A percentile compares a stretch with the other conserved stretches of the same genome.
Conservation (phyloP, 768 basidiomycete genomes). For the Boletellus emodensis region DNA sequence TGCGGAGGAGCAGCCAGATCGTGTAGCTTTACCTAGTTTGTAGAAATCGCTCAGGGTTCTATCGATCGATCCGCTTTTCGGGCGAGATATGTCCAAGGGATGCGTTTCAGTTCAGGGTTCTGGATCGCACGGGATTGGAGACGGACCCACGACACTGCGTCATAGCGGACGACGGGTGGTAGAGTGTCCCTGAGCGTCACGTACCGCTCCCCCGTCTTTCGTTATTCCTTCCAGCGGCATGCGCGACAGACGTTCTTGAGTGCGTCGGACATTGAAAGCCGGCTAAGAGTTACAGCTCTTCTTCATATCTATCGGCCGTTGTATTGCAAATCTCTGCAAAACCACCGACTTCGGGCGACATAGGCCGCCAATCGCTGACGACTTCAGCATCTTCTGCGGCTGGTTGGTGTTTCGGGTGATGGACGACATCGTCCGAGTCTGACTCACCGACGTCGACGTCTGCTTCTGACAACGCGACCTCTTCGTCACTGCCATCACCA, state of each 20-base stretch:
- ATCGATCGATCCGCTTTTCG: slow-evolving; percentile 11
- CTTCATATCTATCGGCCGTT: slow-evolving; percentile 26
- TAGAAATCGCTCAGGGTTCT: slow-evolving; percentile 1
- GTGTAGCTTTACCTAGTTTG: background rate
- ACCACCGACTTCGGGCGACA: slow-evolving; percentile 29
- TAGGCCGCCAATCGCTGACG: slow-evolving; percentile 45
- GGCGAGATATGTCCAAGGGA: slow-evolving; percentile 7
- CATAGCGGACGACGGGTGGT: slow-evolving; percentile 1
- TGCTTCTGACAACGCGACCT: slow-evolving; percentile 17
- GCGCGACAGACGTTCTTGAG: background rate
- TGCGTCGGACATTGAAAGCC: slow-evolving; percentile 2
- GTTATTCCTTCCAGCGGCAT: background rate
- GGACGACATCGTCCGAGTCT: slow-evolving; percentile 12
- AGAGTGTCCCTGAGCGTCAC: slow-evolving; percentile 2
- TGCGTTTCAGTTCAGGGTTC: background rate
- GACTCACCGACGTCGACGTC: slow-evolving; percentile 18
- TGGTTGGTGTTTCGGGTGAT: slow-evolving; percentile 3
- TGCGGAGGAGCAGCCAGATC: background rate
- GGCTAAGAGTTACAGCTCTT: slow-evolving; percentile 23
- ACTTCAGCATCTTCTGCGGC: slow-evolving; percentile 31
- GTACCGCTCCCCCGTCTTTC: background rate
- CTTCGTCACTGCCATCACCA: slow-evolving; percentile 25
- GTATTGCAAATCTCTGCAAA: slow-evolving; percentile 15
- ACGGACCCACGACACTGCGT: slow-evolving; percentile 25
- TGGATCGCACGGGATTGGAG: background rate